Percentiles rank a stretch among this genome's conserved stretches.
Evolutionary conservation across 306 rosid genomes (phyloP).

Genomic region (Herpetospermum pedunculosum): DNA sequence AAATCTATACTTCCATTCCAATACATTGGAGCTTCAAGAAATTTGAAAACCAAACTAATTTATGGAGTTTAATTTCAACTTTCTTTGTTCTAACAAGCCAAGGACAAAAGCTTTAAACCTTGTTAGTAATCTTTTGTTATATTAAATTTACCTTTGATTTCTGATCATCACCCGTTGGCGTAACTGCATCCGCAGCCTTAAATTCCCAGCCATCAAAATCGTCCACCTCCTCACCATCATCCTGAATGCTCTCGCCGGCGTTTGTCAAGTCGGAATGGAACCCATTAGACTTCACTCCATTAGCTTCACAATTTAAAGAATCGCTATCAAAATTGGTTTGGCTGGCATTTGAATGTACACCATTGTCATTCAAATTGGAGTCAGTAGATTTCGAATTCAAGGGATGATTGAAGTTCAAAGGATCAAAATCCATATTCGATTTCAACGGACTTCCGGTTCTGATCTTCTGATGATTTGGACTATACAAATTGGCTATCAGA

Average conservation of each 20-base stretch:
- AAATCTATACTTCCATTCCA: neutral
- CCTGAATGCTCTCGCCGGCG: conserved; percentile 22
- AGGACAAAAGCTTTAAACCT: neutral
- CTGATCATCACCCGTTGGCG: conserved; percentile 19
- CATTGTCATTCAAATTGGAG: conserved; percentile 13
- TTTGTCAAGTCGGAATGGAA: conserved; percentile 23
- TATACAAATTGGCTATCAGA: conserved; percentile 35
- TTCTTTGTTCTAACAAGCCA: neutral
- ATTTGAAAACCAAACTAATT: conserved; percentile 7
- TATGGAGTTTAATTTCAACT: neutral
- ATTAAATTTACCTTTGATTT: conserved; percentile 20
- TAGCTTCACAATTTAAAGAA: neutral
- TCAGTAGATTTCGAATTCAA: conserved; percentile 8
- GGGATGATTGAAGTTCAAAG: neutral
- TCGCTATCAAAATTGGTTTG: conserved; percentile 10
- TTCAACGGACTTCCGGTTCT: conserved; percentile 24
- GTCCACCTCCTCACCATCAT: conserved; percentile 17
- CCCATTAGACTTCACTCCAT: conserved; percentile 15
- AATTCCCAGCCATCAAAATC: conserved; percentile 88
- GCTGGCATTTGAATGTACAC: neutral
- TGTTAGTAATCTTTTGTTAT: neutral
- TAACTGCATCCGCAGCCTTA: conserved; percentile 55
- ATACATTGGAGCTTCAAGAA: neutral
- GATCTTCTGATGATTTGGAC: conserved; percentile 21
- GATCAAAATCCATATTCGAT: conserved; percentile 1